Conservation (phyloP, 139 green algal species). For the Picochlorum sp. region DNA sequence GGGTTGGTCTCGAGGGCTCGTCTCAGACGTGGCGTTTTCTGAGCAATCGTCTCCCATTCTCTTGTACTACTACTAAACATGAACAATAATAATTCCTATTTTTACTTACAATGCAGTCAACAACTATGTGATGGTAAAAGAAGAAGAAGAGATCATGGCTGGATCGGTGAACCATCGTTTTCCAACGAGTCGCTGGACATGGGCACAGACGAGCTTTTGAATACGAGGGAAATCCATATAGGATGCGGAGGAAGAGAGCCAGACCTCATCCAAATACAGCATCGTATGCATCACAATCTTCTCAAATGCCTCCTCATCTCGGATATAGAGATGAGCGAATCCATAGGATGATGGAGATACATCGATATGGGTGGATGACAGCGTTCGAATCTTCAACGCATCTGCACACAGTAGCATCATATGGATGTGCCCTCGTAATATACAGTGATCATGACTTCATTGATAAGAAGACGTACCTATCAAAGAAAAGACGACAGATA, state of each 20-base stretch:
- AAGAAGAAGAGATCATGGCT: background rate
- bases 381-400: no score
- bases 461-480: slow-evolving; percentile 9
- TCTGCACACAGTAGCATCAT: no score
- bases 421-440: no score
- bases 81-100: no score
- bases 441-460: no score
- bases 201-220: background rate
- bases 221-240: slow-evolving; percentile 2
- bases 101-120: no score
- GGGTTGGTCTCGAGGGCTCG: no score
- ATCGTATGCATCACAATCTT: slow-evolving; percentile 2
- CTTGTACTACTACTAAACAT: no score
- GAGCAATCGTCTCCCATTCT: no score
- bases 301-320: slow-evolving; percentile 1
- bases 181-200: background rate
- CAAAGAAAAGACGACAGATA: slow-evolving; percentile 81
- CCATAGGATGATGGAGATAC: background rate
- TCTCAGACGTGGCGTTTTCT: no score
- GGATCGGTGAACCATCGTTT: background rate
- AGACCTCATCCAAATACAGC: slow-evolving; percentile 1
- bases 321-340: background rate
- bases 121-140: no score
- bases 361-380: no score
- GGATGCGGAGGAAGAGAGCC: background rate